These are phyloP conservation scores for Sporothrix globosa DNA, from an alignment of 2,329 filamentous ascomycete species.

Conservation along the genomic window DNA sequence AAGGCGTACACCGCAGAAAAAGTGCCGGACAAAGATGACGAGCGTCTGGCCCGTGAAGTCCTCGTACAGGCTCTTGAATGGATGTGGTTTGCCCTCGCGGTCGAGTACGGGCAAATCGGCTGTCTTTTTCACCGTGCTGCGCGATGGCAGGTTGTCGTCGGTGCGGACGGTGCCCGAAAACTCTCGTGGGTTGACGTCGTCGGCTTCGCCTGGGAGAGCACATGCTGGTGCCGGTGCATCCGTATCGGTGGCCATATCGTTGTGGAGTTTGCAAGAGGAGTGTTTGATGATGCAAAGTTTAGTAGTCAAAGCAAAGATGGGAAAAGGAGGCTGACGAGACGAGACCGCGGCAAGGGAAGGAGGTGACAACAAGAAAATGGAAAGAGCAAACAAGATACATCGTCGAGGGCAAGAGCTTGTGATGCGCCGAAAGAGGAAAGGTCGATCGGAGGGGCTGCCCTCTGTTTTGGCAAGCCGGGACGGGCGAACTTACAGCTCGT, in stretches of 20 bases:
- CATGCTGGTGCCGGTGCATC: slow-evolving; percentile 12
- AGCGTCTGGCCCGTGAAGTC: slow-evolving; percentile 60
- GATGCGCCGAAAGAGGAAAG: slow-evolving; percentile 18
- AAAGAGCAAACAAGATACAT: slow-evolving; percentile 16
- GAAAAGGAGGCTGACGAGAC: not conserved
- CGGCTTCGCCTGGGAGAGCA: slow-evolving; percentile 17
- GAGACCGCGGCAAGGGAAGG: not conserved
- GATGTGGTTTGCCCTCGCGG: slow-evolving; percentile 59
- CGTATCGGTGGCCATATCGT: slow-evolving; percentile 16
- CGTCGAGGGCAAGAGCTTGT: slow-evolving; percentile 12
- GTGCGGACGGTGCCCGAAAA: slow-evolving; percentile 61
- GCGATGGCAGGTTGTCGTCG: slow-evolving; percentile 58
- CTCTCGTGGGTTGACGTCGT: slow-evolving; percentile 46
- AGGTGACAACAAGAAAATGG: not conserved
- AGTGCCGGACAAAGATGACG: slow-evolving; percentile 76
- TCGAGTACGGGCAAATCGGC: slow-evolving; percentile 64
- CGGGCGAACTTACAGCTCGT: slow-evolving; percentile 16
- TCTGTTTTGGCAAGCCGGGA: slow-evolving; percentile 5
- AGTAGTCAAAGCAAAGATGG: not conserved
- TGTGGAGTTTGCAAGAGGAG: not conserved
- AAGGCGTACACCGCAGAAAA: slow-evolving; percentile 70
- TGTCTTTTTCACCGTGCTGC: slow-evolving; percentile 54
- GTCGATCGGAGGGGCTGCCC: not conserved
- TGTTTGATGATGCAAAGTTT: not conserved
- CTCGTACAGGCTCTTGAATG: slow-evolving; percentile 66